Conservation (phyloP, 305 asterid genomes). For the Plantago coronopus region DNA sequence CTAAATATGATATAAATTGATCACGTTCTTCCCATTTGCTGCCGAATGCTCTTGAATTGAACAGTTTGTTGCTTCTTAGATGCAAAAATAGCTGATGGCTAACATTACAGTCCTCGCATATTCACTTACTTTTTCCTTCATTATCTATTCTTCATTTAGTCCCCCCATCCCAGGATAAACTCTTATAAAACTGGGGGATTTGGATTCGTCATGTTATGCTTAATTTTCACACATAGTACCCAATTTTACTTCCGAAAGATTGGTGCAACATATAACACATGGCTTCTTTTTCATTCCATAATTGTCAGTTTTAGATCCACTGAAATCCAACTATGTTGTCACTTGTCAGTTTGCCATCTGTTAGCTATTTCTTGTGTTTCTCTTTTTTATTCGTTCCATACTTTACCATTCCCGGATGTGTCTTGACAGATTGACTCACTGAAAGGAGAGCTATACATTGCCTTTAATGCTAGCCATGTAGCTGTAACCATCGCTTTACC, state of each 20-base stretch:
- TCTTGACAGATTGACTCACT: conserved; percentile 60
- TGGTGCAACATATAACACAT: too few species aligned
- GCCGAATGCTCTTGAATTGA: background rate
- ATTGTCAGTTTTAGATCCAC: too few species aligned
- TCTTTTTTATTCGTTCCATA: background rate
- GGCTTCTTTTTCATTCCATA: too few species aligned
- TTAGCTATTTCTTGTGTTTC: background rate
- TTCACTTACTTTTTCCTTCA: background rate
- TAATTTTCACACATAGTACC: too few species aligned
- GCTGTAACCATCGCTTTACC: conserved; percentile 65
- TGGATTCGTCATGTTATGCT: too few species aligned
- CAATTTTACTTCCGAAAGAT: too few species aligned
- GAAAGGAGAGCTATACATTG: conserved; percentile 78
- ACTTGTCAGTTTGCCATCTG: background rate
- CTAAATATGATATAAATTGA: background rate
- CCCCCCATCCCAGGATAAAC: too few species aligned
- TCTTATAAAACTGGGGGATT: too few species aligned
- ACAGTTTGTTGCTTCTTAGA: background rate
- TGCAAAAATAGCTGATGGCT: too few species aligned
- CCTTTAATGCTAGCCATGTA: conserved; percentile 78
- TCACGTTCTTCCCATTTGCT: background rate
- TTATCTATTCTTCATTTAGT: too few species aligned
- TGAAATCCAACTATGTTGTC: background rate
- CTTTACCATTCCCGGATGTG: too few species aligned
- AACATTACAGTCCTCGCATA: background rate